phyloP scores from a whole-genome alignment of 208 protist species.

The Leishmania guyanensis region DNA sequence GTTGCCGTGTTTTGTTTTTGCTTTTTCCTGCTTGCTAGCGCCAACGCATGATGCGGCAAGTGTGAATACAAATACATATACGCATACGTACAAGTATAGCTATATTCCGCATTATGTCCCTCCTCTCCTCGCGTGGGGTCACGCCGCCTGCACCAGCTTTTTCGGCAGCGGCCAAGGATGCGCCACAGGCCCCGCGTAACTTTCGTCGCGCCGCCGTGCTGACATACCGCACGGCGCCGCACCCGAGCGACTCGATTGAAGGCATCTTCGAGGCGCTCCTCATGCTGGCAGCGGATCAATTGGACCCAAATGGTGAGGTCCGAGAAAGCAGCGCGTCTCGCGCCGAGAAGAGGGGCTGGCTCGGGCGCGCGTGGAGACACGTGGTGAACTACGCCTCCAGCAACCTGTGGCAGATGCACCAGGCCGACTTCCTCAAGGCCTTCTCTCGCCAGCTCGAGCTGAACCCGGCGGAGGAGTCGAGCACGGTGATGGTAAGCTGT shows the following conservation, averaged over 20 bases:
- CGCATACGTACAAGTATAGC: not conserved
- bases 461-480: constrained; percentile 33
- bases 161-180: not conserved
- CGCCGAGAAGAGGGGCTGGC: constrained; percentile 13
- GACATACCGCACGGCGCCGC: constrained; percentile 54
- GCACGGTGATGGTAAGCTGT: constrained; percentile 47
- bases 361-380: constrained; percentile 33
- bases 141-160: not conserved
- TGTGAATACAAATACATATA: not conserved
- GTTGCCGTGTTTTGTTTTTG: not conserved
- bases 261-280: constrained; percentile 40
- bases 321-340: not conserved
- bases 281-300: constrained; percentile 12
- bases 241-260: constrained; percentile 34
- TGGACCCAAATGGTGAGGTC: constrained; percentile 12
- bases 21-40: not conserved
- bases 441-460: constrained; percentile 65
- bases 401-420: constrained; percentile 21
- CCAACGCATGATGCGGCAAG: not conserved
- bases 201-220: constrained; percentile 49
- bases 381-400: constrained; percentile 24
- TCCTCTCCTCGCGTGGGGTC: not conserved
- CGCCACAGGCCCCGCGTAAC: constrained; percentile 2
- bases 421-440: constrained; percentile 39
- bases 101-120: not conserved